phyloP scores from a whole-genome alignment of 352 stramenopile genomes.

The Phytophthora pini region DNA sequence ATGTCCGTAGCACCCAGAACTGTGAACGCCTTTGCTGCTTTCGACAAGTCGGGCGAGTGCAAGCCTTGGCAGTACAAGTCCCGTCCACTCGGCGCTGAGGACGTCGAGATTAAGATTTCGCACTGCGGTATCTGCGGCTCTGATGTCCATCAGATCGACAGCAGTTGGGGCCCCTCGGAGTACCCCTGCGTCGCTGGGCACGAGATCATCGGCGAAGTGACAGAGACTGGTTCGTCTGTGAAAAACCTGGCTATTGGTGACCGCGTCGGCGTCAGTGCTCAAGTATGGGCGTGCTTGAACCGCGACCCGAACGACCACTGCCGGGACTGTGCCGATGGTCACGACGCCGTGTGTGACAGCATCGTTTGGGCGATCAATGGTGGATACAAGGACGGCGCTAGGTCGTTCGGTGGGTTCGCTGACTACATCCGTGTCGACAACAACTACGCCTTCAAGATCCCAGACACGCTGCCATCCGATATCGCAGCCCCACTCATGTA shows the following conservation, averaged over 20 bases:
- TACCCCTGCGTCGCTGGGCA: conserved; percentile 56
- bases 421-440: no score
- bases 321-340: conserved; percentile 20
- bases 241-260: conserved; percentile 71
- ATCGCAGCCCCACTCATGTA: no score
- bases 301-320: conserved; percentile 62
- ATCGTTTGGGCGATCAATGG: no score
- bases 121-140: conserved; percentile 28
- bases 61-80: conserved; percentile 43
- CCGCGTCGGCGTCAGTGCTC: conserved; percentile 39
- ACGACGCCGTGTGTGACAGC: no score
- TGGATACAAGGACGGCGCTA: no score
- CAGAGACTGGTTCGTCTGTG: conserved; percentile 42
- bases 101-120: conserved; percentile 27
- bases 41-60: conserved; percentile 29
- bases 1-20: conserved; percentile 29
- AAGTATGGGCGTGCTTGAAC: conserved; percentile 54
- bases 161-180: conserved; percentile 34
- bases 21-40: conserved; percentile 46
- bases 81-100: conserved; percentile 33
- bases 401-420: no score
- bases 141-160: conserved; percentile 53
- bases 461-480: no score
- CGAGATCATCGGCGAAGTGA: conserved; percentile 36
- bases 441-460: no score